A percentile compares a stretch with the other conserved stretches of the same genome.
Evolutionary conservation across 75 land plant genomes (phyloP).

Genomic region (Selaginella moellendorffii): DNA sequence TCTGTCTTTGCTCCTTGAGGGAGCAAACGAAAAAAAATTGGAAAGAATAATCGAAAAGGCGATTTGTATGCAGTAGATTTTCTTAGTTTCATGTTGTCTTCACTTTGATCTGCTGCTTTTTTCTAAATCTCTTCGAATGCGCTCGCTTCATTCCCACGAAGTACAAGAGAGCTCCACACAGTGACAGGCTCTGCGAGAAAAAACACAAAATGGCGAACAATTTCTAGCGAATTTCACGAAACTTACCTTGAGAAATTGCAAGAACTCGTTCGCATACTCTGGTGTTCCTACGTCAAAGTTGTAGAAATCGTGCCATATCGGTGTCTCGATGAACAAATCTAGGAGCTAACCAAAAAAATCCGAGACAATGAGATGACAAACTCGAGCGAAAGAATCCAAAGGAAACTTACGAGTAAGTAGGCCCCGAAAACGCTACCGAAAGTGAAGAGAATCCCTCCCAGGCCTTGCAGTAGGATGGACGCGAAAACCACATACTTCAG

Average conservation of each 20-base stretch:
- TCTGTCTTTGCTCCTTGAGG: not conserved
- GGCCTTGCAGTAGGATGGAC: conserved; percentile 28
- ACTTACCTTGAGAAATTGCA: conserved; percentile 45
- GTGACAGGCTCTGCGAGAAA: conserved; percentile 51
- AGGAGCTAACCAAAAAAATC: conserved; percentile 35
- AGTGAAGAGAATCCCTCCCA: conserved; percentile 30
- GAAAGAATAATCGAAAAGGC: too few species aligned
- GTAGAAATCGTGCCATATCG: conserved; percentile 61
- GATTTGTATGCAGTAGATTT: too few species aligned
- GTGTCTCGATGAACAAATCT: conserved; percentile 32
- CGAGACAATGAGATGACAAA: not conserved
- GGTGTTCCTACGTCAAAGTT: conserved; percentile 45
- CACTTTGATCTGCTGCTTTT: conserved; percentile 28
- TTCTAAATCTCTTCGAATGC: conserved; percentile 38
- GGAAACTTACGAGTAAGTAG: conserved; percentile 22
- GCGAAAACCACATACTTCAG: conserved; percentile 24
- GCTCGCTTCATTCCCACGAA: conserved; percentile 70
- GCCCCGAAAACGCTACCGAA: conserved; percentile 29
- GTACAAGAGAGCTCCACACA: conserved; percentile 63
- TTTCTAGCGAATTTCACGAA: not conserved
- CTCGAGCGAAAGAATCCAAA: not conserved
- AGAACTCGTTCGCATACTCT: conserved; percentile 33
- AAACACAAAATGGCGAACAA: not conserved
- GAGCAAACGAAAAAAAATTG: too few species aligned
- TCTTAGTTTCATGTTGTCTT: conserved; percentile 31